Evolutionary conservation across 108 stramenopile genomes (phyloP).

Genomic region (Hondaea fermentalgiana): DNA sequence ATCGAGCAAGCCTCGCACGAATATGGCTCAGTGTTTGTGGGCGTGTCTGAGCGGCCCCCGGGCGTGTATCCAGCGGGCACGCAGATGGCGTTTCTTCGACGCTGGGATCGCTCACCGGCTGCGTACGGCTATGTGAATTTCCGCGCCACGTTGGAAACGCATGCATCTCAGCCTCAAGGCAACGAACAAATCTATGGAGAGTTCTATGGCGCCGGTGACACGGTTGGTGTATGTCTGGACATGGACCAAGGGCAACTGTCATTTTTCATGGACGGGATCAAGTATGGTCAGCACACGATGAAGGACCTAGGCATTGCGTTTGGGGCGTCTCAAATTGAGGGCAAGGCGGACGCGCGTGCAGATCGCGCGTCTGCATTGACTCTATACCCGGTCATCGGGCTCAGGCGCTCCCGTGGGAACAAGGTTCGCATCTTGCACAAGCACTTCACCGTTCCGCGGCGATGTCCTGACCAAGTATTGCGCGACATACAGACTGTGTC

Average conservation of each 20-base stretch:
- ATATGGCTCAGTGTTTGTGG: conserved; percentile 79
- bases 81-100: not conserved
- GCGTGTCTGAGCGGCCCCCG: conserved; percentile 78
- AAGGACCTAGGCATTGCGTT: conserved; percentile 91
- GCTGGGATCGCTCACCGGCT: not conserved
- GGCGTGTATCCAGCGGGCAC: not conserved
- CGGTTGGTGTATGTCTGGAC: conserved; percentile 83
- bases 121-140: conserved; percentile 78
- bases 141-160: conserved; percentile 55
- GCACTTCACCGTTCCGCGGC: conserved; percentile 68
- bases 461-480: conserved; percentile 51
- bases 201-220: conserved; percentile 78
- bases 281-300: conserved; percentile 87
- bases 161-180: conserved; percentile 55
- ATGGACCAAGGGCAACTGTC: conserved; percentile 79
- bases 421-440: conserved; percentile 73
- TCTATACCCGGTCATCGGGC: conserved; percentile 84
- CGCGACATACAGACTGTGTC: conserved; percentile 60
- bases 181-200: conserved; percentile 79
- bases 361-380: conserved; percentile 51
- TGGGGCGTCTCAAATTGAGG: not conserved
- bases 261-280: conserved; percentile 86
- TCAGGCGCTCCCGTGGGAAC: conserved; percentile 72
- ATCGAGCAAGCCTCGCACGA: conserved; percentile 70
- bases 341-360: conserved; percentile 37